Evolutionary conservation across 306 rosid species (phyloP).

Genomic region (Glycine tomentella): DNA sequence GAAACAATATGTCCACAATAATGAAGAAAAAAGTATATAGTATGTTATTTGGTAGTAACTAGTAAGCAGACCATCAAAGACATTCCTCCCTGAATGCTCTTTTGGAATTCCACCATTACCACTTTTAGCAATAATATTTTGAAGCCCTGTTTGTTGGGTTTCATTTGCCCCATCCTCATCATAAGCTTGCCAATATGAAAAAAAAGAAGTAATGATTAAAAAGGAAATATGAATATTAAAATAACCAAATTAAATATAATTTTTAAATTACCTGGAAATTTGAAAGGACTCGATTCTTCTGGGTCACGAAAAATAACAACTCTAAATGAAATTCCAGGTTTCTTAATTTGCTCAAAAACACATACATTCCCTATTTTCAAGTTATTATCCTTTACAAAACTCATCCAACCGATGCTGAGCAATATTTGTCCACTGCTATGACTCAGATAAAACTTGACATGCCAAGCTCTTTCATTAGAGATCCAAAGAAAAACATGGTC

Average conservation of each 20-base stretch:
- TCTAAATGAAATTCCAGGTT: not conserved
- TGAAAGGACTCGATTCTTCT: not conserved
- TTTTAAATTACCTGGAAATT: not conserved
- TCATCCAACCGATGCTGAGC: slow-evolving; percentile 1
- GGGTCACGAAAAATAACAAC: not conserved
- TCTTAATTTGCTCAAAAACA: slow-evolving; percentile 20
- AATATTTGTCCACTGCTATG: not conserved
- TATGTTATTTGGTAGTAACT: not conserved
- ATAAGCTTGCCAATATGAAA: not conserved
- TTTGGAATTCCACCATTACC: not conserved
- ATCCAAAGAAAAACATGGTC: slow-evolving; percentile 9
- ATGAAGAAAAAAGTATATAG: too few relatives aligned
- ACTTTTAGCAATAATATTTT: not conserved
- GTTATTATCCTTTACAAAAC: slow-evolving; percentile 25
- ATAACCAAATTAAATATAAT: not conserved
- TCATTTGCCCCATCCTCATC: too few relatives aligned
- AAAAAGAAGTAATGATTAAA: not conserved
- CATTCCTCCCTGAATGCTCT: not conserved
- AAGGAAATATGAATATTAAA: not conserved
- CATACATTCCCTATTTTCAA: slow-evolving; percentile 7
- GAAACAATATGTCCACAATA: not conserved
- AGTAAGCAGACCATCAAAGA: not conserved
- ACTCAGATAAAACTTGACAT: not conserved
- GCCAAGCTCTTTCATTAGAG: slow-evolving; percentile 4
- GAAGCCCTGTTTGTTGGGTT: not conserved